phyloP scores from a whole-genome alignment of 768 basidiomycete species.

The Rhodosporidiobolus sp. region DNA sequence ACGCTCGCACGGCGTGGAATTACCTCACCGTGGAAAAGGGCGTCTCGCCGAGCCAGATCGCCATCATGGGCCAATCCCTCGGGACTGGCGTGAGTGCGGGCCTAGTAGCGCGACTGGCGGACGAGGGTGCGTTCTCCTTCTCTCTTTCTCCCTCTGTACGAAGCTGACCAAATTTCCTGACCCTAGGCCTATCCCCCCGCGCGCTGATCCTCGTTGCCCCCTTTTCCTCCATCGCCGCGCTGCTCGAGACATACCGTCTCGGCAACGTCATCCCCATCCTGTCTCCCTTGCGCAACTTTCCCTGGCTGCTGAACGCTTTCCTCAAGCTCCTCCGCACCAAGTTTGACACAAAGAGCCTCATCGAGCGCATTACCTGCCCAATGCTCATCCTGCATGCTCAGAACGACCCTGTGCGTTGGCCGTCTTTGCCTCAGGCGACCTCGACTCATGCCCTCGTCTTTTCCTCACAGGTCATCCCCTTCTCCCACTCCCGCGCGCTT shows the following conservation, averaged over 20 bases:
- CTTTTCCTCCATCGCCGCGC: conserved; percentile 27
- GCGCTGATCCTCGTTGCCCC: conserved; percentile 37
- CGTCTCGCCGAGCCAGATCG: conserved; percentile 59
- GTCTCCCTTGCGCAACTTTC: conserved; percentile 14
- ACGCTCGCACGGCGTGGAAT: conserved; percentile 76
- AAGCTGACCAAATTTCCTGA: neutral
- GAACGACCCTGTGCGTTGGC: conserved; percentile 21
- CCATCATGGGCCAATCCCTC: conserved; percentile 80
- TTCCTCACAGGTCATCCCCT: conserved; percentile 22
- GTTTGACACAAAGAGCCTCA: conserved; percentile 29
- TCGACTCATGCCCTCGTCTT: neutral
- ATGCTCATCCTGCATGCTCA: conserved; percentile 38
- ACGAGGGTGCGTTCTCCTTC: conserved; percentile 48
- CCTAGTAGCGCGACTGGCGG: conserved; percentile 51
- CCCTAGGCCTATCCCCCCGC: conserved; percentile 13
- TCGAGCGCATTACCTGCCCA: conserved; percentile 13
- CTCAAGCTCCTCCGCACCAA: conserved; percentile 13
- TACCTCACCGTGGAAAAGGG: conserved; percentile 63
- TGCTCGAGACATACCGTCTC: conserved; percentile 30
- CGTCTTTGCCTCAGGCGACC: neutral
- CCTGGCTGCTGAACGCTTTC: conserved; percentile 15
- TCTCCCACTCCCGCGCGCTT: conserved; percentile 18
- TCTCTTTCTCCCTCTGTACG: neutral
- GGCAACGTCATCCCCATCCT: conserved; percentile 32
- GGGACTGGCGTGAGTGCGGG: conserved; percentile 72